A percentile compares a stretch with the other conserved stretches of the same genome.
phyloP scores from a whole-genome alignment of 106 monocot species.

The Dendrobium chrysotoxum region DNA sequence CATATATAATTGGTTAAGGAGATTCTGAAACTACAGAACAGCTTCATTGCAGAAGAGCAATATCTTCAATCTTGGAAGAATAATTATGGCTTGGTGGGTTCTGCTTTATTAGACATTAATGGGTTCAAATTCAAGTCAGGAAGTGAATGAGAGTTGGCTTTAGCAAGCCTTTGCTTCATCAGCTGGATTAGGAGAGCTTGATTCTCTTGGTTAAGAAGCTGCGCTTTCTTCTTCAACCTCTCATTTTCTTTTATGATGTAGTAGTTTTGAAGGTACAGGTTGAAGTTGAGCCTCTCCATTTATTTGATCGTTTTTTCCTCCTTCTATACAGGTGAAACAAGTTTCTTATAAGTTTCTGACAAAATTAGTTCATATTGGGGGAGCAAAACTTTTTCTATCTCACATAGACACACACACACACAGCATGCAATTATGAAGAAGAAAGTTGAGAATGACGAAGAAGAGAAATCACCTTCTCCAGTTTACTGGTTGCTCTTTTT shows the following conservation, averaged over 20 bases:
- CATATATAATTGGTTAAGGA: too few relatives aligned
- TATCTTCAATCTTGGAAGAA: too few relatives aligned
- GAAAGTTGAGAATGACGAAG: neutral
- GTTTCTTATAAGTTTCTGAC: too few relatives aligned
- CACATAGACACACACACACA: too few relatives aligned
- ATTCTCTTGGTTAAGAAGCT: constrained; percentile 85
- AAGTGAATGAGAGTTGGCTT: constrained; percentile 6
- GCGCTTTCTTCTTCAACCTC: constrained; percentile 78
- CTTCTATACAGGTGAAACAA: neutral
- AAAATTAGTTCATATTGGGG: neutral
- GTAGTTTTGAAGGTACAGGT: constrained; percentile 82
- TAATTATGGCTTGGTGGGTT: too few relatives aligned
- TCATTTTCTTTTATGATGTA: constrained; percentile 96
- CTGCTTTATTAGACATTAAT: too few relatives aligned
- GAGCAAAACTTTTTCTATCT: too few relatives aligned
- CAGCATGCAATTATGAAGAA: too few relatives aligned
- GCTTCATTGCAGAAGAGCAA: too few relatives aligned
- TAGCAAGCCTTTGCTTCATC: constrained; percentile 61
- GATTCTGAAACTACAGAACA: too few relatives aligned
- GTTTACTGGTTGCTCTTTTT: too few relatives aligned
- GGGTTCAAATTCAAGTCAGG: too few relatives aligned
- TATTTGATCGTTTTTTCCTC: neutral
- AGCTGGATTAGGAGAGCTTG: constrained; percentile 68
- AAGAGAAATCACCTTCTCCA: neutral
- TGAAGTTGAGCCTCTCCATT: constrained; percentile 84